Evolutionary conservation across 2,329 filamentous ascomycete species (phyloP).

Genomic region (Verruconis gallopava): DNA sequence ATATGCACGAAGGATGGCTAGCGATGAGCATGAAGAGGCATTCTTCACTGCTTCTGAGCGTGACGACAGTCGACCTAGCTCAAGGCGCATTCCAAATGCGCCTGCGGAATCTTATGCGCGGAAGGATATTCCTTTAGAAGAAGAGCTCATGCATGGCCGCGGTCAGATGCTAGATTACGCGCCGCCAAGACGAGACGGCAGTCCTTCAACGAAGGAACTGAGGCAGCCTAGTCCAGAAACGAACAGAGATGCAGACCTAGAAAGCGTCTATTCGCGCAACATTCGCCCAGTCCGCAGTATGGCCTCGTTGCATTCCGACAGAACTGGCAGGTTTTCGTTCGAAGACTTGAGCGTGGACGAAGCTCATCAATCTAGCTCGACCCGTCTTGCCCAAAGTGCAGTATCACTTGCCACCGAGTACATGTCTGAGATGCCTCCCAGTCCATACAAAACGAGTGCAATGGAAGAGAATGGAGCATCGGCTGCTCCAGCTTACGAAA

Average conservation of each 20-base stretch:
- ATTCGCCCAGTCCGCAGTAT: not conserved
- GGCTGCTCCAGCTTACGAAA: not conserved
- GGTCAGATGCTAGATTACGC: not conserved
- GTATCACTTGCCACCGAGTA: conserved; percentile 16
- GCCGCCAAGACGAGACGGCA: not conserved
- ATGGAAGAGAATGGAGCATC: not conserved
- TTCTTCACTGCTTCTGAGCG: conserved; percentile 14
- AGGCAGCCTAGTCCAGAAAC: not conserved
- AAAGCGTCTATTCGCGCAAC: not conserved
- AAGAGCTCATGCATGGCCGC: not conserved
- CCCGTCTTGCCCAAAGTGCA: conserved; percentile 9
- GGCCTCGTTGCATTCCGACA: not conserved
- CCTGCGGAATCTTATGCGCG: not conserved
- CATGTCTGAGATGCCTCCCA: conserved; percentile 14
- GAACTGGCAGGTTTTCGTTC: not conserved
- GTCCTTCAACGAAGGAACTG: not conserved
- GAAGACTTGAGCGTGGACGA: too few relatives aligned
- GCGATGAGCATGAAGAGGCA: conserved; percentile 10
- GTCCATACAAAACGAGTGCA: conserved; percentile 13
- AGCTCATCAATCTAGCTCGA: too few relatives aligned
- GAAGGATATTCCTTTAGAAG: too few relatives aligned
- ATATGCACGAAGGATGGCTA: conserved; percentile 10
- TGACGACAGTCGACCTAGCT: not conserved
- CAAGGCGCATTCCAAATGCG: not conserved
- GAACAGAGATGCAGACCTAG: not conserved